A percentile compares a stretch with the other conserved stretches of the same genome.
Conservation (phyloP, 306 rosid genomes). For the Ceratonia siliqua region DNA sequence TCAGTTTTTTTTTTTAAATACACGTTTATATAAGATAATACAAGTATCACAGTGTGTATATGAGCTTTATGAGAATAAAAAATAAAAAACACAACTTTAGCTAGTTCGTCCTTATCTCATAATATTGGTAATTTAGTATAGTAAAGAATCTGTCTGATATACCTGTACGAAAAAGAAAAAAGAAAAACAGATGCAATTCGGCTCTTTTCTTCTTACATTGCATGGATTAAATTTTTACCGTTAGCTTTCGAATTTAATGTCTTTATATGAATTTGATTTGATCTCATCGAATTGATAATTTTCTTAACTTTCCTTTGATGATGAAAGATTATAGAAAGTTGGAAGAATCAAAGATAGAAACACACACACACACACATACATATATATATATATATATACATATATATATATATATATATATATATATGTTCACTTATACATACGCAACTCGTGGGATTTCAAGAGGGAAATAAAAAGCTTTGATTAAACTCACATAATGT, state of each 20-base stretch:
- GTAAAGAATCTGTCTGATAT: neutral
- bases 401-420: no score
- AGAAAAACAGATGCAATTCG: no score
- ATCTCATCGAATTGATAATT: neutral
- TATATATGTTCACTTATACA: no score
- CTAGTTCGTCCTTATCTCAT: conserved; percentile 5
- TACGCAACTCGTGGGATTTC: no score
- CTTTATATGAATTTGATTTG: no score
- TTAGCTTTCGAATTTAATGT: no score
- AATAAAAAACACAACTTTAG: neutral
- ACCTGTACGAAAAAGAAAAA: no score
- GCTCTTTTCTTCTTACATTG: neutral
- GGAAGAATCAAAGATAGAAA: conserved; percentile 15
- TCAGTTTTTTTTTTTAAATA: neutral
- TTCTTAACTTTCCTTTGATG: conserved; percentile 18
- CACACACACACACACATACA: neutral
- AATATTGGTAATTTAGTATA: neutral
- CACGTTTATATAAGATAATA: neutral
- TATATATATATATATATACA: neutral
- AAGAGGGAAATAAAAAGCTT: conserved; percentile 28
- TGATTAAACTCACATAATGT: conserved; percentile 38
- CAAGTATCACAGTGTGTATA: neutral
- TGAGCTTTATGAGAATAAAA: neutral
- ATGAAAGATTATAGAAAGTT: conserved; percentile 13
- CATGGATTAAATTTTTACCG: conserved; percentile 16